Evolutionary conservation across 306 rosid genomes (phyloP).

Genomic region (Cicer arietinum): DNA sequence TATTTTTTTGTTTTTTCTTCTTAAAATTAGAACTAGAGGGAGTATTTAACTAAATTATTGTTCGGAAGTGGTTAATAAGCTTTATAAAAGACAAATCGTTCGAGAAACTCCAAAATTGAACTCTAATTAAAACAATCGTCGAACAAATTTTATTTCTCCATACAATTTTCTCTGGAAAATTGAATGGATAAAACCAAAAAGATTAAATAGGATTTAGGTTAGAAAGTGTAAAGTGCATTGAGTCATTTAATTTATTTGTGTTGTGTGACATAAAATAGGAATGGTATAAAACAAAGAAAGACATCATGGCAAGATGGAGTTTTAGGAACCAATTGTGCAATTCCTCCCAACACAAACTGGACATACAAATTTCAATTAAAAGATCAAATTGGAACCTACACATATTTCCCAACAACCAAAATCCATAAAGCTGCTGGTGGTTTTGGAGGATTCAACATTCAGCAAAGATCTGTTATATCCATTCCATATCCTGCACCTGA

Average conservation of each 20-base stretch:
- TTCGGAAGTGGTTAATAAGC: too few relatives aligned
- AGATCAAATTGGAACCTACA: constrained; percentile 84
- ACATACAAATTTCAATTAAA: constrained; percentile 81
- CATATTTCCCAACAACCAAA: constrained; percentile 73
- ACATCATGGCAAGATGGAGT: constrained; percentile 92
- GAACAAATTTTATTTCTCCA: too few relatives aligned
- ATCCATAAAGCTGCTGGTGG: constrained; percentile 82
- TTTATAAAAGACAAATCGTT: too few relatives aligned
- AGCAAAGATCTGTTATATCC: constrained; percentile 64
- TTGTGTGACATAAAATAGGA: constrained; percentile 56
- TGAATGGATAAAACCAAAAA: too few relatives aligned
- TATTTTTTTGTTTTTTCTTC: too few relatives aligned
- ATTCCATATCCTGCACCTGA: constrained; percentile 68
- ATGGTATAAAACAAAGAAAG: constrained; percentile 73
- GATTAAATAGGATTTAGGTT: too few relatives aligned
- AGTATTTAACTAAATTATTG: too few relatives aligned
- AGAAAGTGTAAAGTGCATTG: too few relatives aligned
- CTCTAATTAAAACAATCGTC: too few relatives aligned
- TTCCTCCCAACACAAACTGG: constrained; percentile 84
- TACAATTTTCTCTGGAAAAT: too few relatives aligned
- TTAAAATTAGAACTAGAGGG: too few relatives aligned
- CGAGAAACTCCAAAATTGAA: too few relatives aligned
- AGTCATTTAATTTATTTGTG: background rate
- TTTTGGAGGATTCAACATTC: constrained; percentile 73
- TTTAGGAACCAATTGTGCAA: constrained; percentile 85